phyloP scores from a whole-genome alignment of 257 asterid genomes.

The Salvia hispanica region DNA sequence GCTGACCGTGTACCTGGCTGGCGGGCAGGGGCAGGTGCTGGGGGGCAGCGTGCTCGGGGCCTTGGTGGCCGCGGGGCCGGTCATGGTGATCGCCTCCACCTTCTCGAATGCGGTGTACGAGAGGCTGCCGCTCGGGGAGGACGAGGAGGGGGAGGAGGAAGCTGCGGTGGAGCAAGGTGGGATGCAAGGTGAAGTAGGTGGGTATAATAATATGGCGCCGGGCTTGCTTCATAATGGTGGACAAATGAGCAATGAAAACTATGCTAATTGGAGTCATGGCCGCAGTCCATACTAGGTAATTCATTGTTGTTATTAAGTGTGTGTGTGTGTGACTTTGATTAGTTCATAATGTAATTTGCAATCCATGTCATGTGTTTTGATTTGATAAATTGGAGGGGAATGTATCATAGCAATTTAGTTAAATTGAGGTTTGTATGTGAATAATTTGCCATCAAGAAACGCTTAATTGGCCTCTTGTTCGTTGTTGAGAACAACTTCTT shows the following conservation, averaged over 20 bases:
- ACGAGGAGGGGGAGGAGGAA: conserved; percentile 58
- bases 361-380: too few relatives aligned
- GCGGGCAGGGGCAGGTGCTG: conserved; percentile 66
- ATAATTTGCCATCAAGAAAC: background rate
- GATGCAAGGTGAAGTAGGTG: conserved; percentile 36
- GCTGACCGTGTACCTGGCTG: conserved; percentile 61
- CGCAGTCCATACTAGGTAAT: conserved; percentile 50
- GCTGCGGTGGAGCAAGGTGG: conserved; percentile 40
- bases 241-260: conserved; percentile 43
- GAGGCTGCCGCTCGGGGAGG: conserved; percentile 62
- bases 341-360: too few relatives aligned
- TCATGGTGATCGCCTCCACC: conserved; percentile 68
- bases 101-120: conserved; percentile 72
- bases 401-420: background rate
- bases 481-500: too few relatives aligned
- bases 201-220: conserved; percentile 44
- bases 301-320: background rate
- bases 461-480: too few relatives aligned
- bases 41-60: conserved; percentile 74
- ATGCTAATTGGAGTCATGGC: conserved; percentile 51
- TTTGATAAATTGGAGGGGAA: too few relatives aligned
- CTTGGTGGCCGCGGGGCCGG: conserved; percentile 62
- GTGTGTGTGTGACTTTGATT: background rate
- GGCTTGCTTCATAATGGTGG: conserved; percentile 49
- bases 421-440: background rate